Evolutionary conservation across 371 early-diverging fungal species (phyloP).

Genomic region (Mucor saturninus): DNA sequence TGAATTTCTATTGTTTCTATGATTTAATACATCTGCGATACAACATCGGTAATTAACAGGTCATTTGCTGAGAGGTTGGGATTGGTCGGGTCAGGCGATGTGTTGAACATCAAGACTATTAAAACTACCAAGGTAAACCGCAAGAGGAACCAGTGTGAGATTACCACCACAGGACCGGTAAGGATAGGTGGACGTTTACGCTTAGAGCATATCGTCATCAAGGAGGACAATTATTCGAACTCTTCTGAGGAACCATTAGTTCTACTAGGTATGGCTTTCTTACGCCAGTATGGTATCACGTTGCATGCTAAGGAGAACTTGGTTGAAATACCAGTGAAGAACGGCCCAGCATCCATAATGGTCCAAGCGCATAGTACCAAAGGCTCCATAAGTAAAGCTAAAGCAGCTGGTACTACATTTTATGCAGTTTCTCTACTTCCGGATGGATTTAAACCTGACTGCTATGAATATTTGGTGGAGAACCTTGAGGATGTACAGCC

Average conservation of each 20-base stretch:
- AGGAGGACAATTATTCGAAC: not conserved
- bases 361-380: not conserved
- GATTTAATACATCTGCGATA: no score
- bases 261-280: slow-evolving; percentile 7
- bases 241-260: not conserved
- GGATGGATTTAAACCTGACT: not conserved
- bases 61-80: slow-evolving; percentile 10
- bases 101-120: slow-evolving; percentile 3
- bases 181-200: slow-evolving; percentile 1
- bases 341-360: not conserved
- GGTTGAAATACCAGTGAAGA: slow-evolving; percentile 3
- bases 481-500: not conserved
- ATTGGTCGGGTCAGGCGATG: slow-evolving; percentile 12
- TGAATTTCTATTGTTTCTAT: no score
- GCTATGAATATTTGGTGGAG: not conserved
- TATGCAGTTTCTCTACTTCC: not conserved
- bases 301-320: not conserved
- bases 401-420: not conserved
- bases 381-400: not conserved
- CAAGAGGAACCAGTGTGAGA: not conserved
- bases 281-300: not conserved
- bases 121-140: not conserved
- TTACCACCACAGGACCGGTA: slow-evolving; percentile 1
- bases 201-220: not conserved
- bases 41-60: no score